Evolutionary conservation across 179 eudicot species (phyloP).

Genomic region (Sideroxylon spinosum): DNA sequence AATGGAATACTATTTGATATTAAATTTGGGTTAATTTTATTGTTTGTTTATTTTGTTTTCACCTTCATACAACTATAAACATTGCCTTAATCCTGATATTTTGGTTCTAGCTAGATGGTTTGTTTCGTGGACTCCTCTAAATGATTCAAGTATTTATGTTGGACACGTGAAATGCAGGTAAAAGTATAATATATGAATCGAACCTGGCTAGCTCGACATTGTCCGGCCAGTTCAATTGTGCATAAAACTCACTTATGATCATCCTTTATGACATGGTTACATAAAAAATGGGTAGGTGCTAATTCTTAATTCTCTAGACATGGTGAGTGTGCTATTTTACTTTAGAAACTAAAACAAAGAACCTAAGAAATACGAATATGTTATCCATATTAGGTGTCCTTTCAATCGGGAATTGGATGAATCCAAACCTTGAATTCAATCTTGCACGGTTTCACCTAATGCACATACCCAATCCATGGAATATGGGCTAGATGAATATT

Average conservation of each 20-base stretch:
- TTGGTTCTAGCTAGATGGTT: neutral
- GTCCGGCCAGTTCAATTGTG: neutral
- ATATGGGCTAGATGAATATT: neutral
- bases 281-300: neutral
- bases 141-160: neutral
- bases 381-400: neutral
- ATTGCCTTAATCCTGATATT: neutral
- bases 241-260: neutral
- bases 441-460: neutral
- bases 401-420: slow-evolving; percentile 1
- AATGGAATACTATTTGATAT: neutral
- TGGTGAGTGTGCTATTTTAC: neutral
- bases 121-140: neutral
- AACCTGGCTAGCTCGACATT: too few species aligned
- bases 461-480: too few species aligned
- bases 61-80: neutral
- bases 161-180: too few species aligned
- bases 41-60: neutral
- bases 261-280: neutral
- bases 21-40: neutral
- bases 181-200: too few species aligned
- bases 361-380: neutral
- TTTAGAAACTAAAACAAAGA: neutral
- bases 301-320: neutral
- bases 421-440: neutral